Percentiles rank a stretch among this genome's conserved stretches.
phyloP scores from a whole-genome alignment of 176 grass and related monocot species.

The Guadua angustifolia region DNA sequence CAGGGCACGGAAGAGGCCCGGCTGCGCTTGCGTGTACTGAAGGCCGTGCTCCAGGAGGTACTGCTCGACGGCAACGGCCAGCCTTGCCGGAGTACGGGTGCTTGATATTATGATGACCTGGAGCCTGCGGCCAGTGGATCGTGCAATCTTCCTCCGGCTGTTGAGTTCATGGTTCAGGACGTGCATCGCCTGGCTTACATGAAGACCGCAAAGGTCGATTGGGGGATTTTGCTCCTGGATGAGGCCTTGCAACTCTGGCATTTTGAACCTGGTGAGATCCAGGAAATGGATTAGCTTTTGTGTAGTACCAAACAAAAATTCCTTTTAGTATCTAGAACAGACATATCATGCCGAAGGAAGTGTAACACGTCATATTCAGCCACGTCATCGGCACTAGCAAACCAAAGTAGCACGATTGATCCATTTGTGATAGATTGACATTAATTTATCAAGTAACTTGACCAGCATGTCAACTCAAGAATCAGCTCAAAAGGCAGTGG shows the following conservation, averaged over 20 bases:
- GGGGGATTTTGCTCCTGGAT: conserved; percentile 71
- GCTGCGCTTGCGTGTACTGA: conserved; percentile 61
- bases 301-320: not conserved
- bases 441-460: conserved; percentile 29
- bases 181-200: conserved; percentile 68
- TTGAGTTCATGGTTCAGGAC: conserved; percentile 79
- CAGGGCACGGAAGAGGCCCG: conserved; percentile 74
- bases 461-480: not conserved
- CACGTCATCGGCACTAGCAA: not conserved
- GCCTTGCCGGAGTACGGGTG: conserved; percentile 54
- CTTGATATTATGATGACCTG: conserved; percentile 67
- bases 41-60: conserved; percentile 80
- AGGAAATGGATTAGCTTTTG: conserved; percentile 24
- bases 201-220: conserved; percentile 77
- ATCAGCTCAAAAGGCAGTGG: not conserved
- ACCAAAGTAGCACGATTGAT: not conserved
- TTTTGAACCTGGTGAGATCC: conserved; percentile 52
- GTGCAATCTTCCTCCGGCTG: conserved; percentile 62
- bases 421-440: not conserved
- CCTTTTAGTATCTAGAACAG: not conserved
- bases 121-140: conserved; percentile 63
- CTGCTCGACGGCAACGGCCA: conserved; percentile 70
- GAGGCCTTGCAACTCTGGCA: conserved; percentile 62
- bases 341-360: conserved; percentile 3
- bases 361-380: not conserved